Evolutionary conservation across 495 filamentous ascomycete species (phyloP).

Genomic region (Lichenothelia convexa): DNA sequence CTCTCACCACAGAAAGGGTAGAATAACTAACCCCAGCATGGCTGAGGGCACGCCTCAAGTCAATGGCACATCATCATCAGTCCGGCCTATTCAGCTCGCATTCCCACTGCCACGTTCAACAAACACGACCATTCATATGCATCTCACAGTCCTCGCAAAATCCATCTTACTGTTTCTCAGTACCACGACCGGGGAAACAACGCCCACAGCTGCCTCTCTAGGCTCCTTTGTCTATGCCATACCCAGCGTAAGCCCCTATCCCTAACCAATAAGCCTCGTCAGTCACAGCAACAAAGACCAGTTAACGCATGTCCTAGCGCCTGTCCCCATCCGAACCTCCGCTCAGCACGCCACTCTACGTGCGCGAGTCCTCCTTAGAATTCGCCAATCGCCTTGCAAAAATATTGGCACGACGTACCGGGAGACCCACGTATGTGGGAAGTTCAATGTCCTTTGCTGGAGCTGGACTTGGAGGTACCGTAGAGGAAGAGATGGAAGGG

Average conservation of each 20-base stretch:
- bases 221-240: conserved; percentile 86
- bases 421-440: conserved; percentile 64
- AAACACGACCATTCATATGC: conserved; percentile 64
- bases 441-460: conserved; percentile 53
- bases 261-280: not conserved
- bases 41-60: not conserved
- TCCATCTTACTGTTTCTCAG: conserved; percentile 60
- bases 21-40: no score
- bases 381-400: conserved; percentile 74
- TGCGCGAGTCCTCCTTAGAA: conserved; percentile 54
- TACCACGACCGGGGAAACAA: conserved; percentile 44
- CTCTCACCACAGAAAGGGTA: no score
- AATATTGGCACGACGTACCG: conserved; percentile 51
- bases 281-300: not conserved
- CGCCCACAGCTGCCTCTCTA: conserved; percentile 31
- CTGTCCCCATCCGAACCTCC: no score
- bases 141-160: conserved; percentile 48
- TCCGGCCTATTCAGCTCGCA: conserved; percentile 44
- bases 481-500: conserved; percentile 93
- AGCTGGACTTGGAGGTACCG: conserved; percentile 47
- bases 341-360: conserved; percentile 64
- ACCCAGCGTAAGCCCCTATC: conserved; percentile 69
- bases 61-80: conserved; percentile 9
- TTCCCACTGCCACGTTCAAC: conserved; percentile 58
- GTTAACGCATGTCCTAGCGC: no score